Conservation (phyloP, 2,329 filamentous ascomycete genomes). For the Aspergillus uvarum region DNA sequence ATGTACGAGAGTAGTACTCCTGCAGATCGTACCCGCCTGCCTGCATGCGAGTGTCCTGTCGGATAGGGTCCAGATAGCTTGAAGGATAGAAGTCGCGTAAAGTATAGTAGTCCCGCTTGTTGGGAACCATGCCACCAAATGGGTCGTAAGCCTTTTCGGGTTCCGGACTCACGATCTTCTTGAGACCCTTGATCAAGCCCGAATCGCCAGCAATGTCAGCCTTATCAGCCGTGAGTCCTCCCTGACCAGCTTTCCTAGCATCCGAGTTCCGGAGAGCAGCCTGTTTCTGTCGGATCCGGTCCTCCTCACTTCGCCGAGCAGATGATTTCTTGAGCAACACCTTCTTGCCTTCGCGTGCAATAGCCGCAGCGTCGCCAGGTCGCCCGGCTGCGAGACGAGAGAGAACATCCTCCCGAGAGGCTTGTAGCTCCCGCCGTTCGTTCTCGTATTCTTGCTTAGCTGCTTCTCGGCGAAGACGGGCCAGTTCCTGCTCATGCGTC, state of each 20-base stretch:
- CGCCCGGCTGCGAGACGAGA: slow-evolving; percentile 65
- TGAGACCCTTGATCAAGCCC: slow-evolving; percentile 74
- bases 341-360: slow-evolving; percentile 54
- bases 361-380: slow-evolving; percentile 57
- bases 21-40: slow-evolving; percentile 80
- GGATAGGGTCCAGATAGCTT: slow-evolving; percentile 67
- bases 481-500: slow-evolving; percentile 65
- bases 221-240: slow-evolving; percentile 21
- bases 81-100: slow-evolving; percentile 71
- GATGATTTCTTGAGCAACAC: slow-evolving; percentile 73
- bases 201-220: slow-evolving; percentile 27
- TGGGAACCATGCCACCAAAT: slow-evolving; percentile 67
- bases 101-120: slow-evolving; percentile 68
- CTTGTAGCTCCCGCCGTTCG: slow-evolving; percentile 63
- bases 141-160: slow-evolving; percentile 81
- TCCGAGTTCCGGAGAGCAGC: slow-evolving; percentile 40
- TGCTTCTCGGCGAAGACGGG: slow-evolving; percentile 61
- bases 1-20: slow-evolving; percentile 76
- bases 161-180: slow-evolving; percentile 60
- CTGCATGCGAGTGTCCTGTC: slow-evolving; percentile 63
- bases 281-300: slow-evolving; percentile 48
- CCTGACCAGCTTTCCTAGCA: slow-evolving; percentile 27
- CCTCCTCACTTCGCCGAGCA: slow-evolving; percentile 56
- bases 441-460: slow-evolving; percentile 69
- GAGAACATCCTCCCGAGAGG: slow-evolving; percentile 67